Base-by-base conservation (phyloP, 2,329 filamentous ascomycete species). In the Dactylellina drechsleri region DNA sequence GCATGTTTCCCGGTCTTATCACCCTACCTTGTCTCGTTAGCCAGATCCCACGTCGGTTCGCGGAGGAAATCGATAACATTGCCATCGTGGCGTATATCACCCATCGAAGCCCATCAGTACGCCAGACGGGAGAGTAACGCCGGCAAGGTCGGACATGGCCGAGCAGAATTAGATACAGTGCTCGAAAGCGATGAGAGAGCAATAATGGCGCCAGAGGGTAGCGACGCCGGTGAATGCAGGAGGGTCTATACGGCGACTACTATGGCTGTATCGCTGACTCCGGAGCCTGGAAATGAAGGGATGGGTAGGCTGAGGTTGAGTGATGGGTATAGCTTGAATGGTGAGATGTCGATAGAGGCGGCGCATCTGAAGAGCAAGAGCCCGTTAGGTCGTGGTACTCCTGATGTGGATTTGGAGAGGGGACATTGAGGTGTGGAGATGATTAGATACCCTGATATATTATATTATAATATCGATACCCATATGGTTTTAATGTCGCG, bases 1-100 rank as follows among this genome's bases (percentile, higher is more conserved):
- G 71, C 71, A 4, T 68, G 71, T 43, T 70, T 76, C 26, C 71
- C 71, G 8, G 71, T 76, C 5, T 47, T 70, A 31, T 76, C 71
- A n/a, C 71, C 71, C 20, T 76, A 76, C 53, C 60, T 70, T 16
- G 70, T 74, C 13, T 74, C 70, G 7, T 43, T 76, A 26, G 71
- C 71, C 18, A 50, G 65, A 40, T 76, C 71, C 23, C 61, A 64
- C 28, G 43, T 47, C 23, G 59, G 65, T 47, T 70, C 71, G 50
- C 50, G 65, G 18, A 57, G 45, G 8, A 70, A 70, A 60, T 70
- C 70, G 28, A 58, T 57, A 47, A 74, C 70, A 1, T 43, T 74
- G 26, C 70, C 70, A n/a, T 74, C 70, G 1, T 74, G 70, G 70
- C 16, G 70, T 8, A 53, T 68, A 26, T 68, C 57, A 10, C 58